Conservation (phyloP, 1,139 yeast genomes). For the Yamadazyma taylorii region DNA sequence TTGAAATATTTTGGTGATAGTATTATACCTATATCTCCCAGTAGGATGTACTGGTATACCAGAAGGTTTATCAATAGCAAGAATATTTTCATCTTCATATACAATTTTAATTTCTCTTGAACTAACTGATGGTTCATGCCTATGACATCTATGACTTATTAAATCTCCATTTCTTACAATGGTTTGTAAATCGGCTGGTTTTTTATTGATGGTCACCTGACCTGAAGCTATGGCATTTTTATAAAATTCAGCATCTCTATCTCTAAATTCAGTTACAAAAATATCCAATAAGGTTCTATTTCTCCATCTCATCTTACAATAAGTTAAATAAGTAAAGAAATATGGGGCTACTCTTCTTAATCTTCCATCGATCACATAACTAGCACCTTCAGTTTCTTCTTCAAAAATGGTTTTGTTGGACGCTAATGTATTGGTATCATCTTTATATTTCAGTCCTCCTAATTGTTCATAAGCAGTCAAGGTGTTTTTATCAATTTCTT, state of each 20-base stretch:
- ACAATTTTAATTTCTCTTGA: constrained; percentile 71
- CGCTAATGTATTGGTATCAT: constrained; percentile 22
- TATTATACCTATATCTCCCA: constrained; percentile 84
- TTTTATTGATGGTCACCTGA: constrained; percentile 67
- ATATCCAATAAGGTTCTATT: constrained; percentile 76
- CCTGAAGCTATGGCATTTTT: constrained; percentile 67
- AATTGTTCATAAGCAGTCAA: constrained; percentile 43
- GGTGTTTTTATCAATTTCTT: constrained; percentile 42
- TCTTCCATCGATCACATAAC: constrained; percentile 54
- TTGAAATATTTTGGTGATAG: constrained; percentile 79
- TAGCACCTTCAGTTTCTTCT: constrained; percentile 55
- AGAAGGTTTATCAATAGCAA: constrained; percentile 91
- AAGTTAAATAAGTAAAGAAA: constrained; percentile 84
- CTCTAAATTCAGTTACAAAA: constrained; percentile 82
- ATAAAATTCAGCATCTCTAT: constrained; percentile 71
- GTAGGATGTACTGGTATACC: constrained; percentile 98
- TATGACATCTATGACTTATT: constrained; percentile 77
- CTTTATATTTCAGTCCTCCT: constrained; percentile 33
- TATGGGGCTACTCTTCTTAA: constrained; percentile 81
- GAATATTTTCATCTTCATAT: constrained; percentile 71
- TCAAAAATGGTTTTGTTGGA: constrained; percentile 49
- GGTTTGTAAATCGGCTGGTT: constrained; percentile 63
- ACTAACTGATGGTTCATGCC: constrained; percentile 90
- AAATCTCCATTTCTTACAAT: constrained; percentile 80
- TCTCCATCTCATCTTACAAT: constrained; percentile 91